Conservation (phyloP, 305 asterid species). For the Nicotiana rustica region DNA sequence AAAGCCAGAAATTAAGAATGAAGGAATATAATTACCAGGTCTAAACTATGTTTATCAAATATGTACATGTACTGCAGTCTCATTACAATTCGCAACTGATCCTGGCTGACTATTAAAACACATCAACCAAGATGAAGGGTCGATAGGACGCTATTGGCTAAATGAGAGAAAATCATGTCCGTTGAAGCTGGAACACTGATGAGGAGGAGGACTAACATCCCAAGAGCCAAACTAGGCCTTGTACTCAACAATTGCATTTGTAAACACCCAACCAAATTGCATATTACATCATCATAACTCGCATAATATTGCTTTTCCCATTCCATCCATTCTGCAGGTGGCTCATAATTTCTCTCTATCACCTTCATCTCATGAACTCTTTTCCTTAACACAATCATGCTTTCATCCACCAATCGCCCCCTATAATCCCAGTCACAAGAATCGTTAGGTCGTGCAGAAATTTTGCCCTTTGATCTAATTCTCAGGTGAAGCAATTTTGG, state of each 20-base stretch:
- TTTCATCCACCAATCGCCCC: slow-evolving; percentile 50
- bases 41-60: background rate
- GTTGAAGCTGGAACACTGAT: slow-evolving; percentile 57
- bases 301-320: slow-evolving; percentile 55
- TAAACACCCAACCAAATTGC: slow-evolving; percentile 52
- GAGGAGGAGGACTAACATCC: slow-evolving; percentile 51
- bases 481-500: background rate
- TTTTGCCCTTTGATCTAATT: background rate
- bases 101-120: background rate
- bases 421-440: slow-evolving; percentile 33
- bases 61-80: no score
- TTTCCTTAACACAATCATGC: slow-evolving; percentile 60
- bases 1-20: no score
- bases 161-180: slow-evolving; percentile 12
- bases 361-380: slow-evolving; percentile 68
- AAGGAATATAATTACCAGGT: background rate
- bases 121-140: background rate
- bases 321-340: slow-evolving; percentile 56
- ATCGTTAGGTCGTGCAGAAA: background rate
- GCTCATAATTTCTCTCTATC: slow-evolving; percentile 39
- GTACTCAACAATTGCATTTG: slow-evolving; percentile 62
- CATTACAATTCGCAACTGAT: no score
- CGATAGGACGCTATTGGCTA: background rate
- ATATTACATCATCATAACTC: slow-evolving; percentile 56
- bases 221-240: slow-evolving; percentile 69